Percentiles rank a stretch among this genome's conserved stretches.
Conservation (phyloP, 2,329 filamentous ascomycete genomes). For the Fusarium odoratissimum region DNA sequence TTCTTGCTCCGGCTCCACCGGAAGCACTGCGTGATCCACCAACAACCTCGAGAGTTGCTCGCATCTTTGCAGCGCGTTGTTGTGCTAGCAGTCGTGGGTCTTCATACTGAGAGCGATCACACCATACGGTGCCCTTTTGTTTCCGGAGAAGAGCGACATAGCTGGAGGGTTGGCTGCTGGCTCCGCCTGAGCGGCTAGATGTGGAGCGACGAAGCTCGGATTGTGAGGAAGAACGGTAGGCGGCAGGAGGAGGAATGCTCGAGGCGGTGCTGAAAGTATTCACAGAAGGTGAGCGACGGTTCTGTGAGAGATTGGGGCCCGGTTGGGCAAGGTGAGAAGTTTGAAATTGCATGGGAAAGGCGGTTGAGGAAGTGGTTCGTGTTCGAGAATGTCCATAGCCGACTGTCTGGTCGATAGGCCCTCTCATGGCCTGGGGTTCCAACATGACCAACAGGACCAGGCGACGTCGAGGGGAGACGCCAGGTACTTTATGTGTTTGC, state of each 20-base stretch:
- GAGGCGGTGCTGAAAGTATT: constrained; percentile 77
- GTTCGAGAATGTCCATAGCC: constrained; percentile 66
- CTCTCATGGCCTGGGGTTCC: constrained; percentile 49
- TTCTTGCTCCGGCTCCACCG: constrained; percentile 57
- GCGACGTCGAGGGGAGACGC: constrained; percentile 20
- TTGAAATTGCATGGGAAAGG: constrained; percentile 56
- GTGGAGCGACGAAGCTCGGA: constrained; percentile 78
- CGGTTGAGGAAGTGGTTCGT: constrained; percentile 67
- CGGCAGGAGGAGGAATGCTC: constrained; percentile 71
- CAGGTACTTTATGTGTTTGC: constrained; percentile 39
- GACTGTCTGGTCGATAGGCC: constrained; percentile 50
- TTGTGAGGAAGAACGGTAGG: constrained; percentile 66
- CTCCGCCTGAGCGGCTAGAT: constrained; percentile 77
- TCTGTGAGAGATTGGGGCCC: constrained; percentile 51
- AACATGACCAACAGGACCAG: constrained; percentile 43
- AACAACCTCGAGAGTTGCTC: constrained; percentile 85
- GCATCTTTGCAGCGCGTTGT: constrained; percentile 86
- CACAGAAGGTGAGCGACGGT: constrained; percentile 71
- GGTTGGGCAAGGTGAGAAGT: constrained; percentile 50
- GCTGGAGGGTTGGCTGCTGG: constrained; percentile 69
- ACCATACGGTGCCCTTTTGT: constrained; percentile 99
- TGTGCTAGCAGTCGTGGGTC: constrained; percentile 86
- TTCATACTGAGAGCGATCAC: constrained; percentile 91
- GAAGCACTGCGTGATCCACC: constrained; percentile 63
- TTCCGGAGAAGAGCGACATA: constrained; percentile 97